Conservation (phyloP, 2,329 filamentous ascomycete species). For the Alternaria sp. region DNA sequence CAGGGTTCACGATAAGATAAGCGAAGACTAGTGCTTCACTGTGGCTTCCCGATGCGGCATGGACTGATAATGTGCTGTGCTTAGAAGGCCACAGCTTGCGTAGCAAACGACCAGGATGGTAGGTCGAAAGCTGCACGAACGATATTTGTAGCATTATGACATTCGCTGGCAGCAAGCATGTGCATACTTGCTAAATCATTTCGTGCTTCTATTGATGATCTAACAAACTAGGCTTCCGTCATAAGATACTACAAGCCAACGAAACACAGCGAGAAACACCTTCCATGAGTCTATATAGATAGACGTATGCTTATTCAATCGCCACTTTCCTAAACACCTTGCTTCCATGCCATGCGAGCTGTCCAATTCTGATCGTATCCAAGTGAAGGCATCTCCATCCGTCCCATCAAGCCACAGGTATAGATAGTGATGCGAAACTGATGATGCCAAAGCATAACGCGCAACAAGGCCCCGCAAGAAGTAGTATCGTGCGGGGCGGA, state of each 20-base stretch:
- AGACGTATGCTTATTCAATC: constrained; percentile 6
- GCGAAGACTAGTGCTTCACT: constrained; percentile 17
- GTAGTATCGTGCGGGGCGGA: background rate
- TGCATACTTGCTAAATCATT: background rate
- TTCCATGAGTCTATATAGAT: constrained; percentile 8
- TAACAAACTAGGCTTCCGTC: background rate
- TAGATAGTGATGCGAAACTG: constrained; percentile 24
- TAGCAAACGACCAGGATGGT: background rate
- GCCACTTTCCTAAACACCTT: constrained; percentile 13
- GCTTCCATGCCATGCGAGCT: constrained; percentile 19
- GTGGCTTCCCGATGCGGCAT: constrained; percentile 11
- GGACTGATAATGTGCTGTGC: background rate
- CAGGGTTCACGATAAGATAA: constrained; percentile 18
- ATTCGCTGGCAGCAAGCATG: background rate
- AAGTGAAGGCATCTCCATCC: constrained; percentile 13
- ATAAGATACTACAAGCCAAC: constrained; percentile 14
- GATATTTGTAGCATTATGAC: too few relatives aligned
- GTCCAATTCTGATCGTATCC: constrained; percentile 23
- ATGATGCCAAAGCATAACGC: constrained; percentile 13
- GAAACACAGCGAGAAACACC: constrained; percentile 4
- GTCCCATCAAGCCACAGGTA: constrained; percentile 27
- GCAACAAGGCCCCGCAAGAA: constrained; percentile 2
- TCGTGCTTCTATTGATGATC: background rate
- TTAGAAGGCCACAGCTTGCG: background rate
- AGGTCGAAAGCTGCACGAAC: background rate